Evolutionary conservation across 2,329 filamentous ascomycete species (phyloP), one percentile per base, ranked within the genome.

Genomic region (Penicillium glabrum): DNA sequence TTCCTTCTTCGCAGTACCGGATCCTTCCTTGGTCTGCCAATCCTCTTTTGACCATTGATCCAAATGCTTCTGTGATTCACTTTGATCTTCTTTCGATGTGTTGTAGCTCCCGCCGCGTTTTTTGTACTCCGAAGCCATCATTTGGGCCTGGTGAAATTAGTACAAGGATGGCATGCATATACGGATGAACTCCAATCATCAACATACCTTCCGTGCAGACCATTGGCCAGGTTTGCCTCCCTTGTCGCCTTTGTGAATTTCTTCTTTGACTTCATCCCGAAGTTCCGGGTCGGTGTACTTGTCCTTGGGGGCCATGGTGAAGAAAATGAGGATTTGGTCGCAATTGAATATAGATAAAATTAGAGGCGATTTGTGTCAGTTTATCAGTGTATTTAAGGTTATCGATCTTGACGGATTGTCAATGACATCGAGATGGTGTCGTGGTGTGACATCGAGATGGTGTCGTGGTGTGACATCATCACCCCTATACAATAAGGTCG

Each of bases 1-100:
- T 3, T 70, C 71, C 50, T 79, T 64, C 56, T 77, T 77, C 1
- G 79, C 78, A n/a, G 73, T 67, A 0, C 73, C 78, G 7, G 69
- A 72, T 1, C 78, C 78, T 46, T 81, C 78, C 56, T 80, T 80
- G 0, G 77, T 80, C 68, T 80, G 77, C 77, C 78, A 80, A 5
- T 81, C 75, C 53, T 81, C 79, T n/a, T 79, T 69, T 0, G 67
- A 71, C 79, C 79, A 81, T 19, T 79, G 70, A 6, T 73, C 70
- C 1, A 81, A 68, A 47, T 79, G 68, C 64, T 78, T 74, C 52
- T 80, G 77, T 5, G 72, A 73, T 24, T 78, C 68, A 57, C 78
- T 74, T 56, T 79, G 72, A 14, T 71, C 67, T 45, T 74, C 69
- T 54, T 81, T 78, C 46, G 75, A 72, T 3, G 75, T 80, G 7